Evolutionary conservation across 495 filamentous ascomycete genomes (phyloP), one percentile per base, ranked within the genome.

Genomic region (Chaetomium fimeti): DNA sequence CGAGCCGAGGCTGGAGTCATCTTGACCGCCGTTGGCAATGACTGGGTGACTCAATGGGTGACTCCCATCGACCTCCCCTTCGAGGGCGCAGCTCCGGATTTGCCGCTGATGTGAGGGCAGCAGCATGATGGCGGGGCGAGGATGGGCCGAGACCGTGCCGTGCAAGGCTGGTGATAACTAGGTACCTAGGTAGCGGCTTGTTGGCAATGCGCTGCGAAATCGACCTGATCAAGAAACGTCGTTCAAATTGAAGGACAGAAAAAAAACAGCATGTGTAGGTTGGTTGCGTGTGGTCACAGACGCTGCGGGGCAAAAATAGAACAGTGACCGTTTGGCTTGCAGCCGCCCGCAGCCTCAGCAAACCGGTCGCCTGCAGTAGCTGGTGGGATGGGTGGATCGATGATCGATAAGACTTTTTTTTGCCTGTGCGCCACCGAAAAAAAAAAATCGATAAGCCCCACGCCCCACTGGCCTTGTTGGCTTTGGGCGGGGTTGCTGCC

Each of bases 401-500:
- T 11, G 13, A 4, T 28, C 45, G 45, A 49, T 49, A 60, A 40
- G 47, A 56, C 45, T 47, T 61, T 24, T 13, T n/a, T 20, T 58
- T 51, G 52, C 45, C 60, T 29, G 51, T 27, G 22, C 36, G 48
- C 51, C 60, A 38, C 48, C 48, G 48, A 52, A 13, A 16, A 42
- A 45, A 32, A 22, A 52, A 38, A 42, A 1, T 6, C 48, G 38
- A 20, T 27, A 61, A 57, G 32, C 25, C 24, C 42, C 22, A n/a
- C 47, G 28, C 64, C 70, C 70, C 72, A 69, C 67, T 66, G 66
- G 24, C 27, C 52, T 61, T 61, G 32, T 61, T 54, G 60, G 48
- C 45, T 29, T 15, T 56, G 57, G 66, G 62, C 43, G 69, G 71
- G 65, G 57, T 63, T 62, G 58, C 5, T 70, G 72, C 72, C 72